phyloP scores from a whole-genome alignment of 495 filamentous ascomycete genomes.

The Tuber magnatum region DNA sequence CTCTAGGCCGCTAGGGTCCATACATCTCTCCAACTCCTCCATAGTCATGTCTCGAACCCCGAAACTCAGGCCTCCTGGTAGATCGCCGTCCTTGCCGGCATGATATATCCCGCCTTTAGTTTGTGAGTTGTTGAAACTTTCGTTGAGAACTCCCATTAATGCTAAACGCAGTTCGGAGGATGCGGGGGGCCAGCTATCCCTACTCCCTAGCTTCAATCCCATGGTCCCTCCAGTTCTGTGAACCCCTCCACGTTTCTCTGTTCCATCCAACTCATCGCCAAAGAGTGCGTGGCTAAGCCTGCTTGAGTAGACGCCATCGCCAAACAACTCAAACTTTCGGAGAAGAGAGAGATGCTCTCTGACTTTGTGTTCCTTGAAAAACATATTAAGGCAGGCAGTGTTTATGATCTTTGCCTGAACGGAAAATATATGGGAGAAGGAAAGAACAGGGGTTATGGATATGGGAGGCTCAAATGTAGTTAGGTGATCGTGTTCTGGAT shows the following conservation, averaged over 20 bases:
- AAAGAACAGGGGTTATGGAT: conserved; percentile 62
- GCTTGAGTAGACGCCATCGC: conserved; percentile 73
- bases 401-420: conserved; percentile 72
- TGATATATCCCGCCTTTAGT: conserved; percentile 20
- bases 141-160: conserved; percentile 76
- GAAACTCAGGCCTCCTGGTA: conserved; percentile 80
- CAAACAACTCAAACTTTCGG: conserved; percentile 71
- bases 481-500: conserved; percentile 30
- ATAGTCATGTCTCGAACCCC: conserved; percentile 70
- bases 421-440: conserved; percentile 64
- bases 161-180: conserved; percentile 84
- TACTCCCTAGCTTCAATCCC: conserved; percentile 68
- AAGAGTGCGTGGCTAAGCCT: conserved; percentile 78
- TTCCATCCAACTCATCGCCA: conserved; percentile 70
- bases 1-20: conserved; percentile 70
- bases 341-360: conserved; percentile 71
- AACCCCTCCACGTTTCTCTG: conserved; percentile 62
- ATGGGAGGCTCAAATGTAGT: conserved; percentile 60
- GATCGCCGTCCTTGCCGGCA: conserved; percentile 41
- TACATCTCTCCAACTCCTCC: conserved; percentile 67
- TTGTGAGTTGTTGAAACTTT: conserved; percentile 53
- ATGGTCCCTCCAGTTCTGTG: conserved; percentile 63
- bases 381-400: conserved; percentile 64
- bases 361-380: conserved; percentile 69
- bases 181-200: conserved; percentile 83